Conservation (phyloP, 1,284 basidiomycete genomes). For the Leucocoprinus gongylophorus region DNA sequence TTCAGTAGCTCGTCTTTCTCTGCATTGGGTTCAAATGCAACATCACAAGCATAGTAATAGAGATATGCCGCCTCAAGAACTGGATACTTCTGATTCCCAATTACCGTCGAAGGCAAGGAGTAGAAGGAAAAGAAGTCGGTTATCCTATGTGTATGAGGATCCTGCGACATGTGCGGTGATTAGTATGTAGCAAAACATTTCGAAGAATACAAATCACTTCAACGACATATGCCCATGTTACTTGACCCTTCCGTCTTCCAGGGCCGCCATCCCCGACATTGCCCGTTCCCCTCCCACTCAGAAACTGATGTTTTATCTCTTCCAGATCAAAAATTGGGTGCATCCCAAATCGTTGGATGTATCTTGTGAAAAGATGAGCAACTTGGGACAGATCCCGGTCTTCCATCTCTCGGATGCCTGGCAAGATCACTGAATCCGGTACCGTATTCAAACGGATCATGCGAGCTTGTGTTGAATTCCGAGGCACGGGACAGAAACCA, state of each 20-base stretch:
- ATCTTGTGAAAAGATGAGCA: slow-evolving; percentile 67
- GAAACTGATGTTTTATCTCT: slow-evolving; percentile 84
- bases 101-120: slow-evolving; percentile 88
- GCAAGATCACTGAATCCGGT: slow-evolving; percentile 43
- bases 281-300: slow-evolving; percentile 76
- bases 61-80: slow-evolving; percentile 84
- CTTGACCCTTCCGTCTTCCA: slow-evolving; percentile 66
- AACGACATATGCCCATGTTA: slow-evolving; percentile 95
- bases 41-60: slow-evolving; percentile 83
- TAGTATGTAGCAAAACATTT: slow-evolving; percentile 1
- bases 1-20: slow-evolving; percentile 61
- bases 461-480: slow-evolving; percentile 79
- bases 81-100: slow-evolving; percentile 56
- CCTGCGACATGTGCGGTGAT: slow-evolving; percentile 39
- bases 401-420: slow-evolving; percentile 85
- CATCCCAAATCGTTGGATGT: slow-evolving; percentile 86
- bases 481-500: slow-evolving; percentile 83
- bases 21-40: slow-evolving; percentile 49
- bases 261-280: slow-evolving; percentile 39
- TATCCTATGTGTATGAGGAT: slow-evolving; percentile 75
- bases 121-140: slow-evolving; percentile 98
- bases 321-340: slow-evolving; percentile 71
- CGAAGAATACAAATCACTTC: slow-evolving; percentile 53
- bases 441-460: slow-evolving; percentile 75
- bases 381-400: slow-evolving; percentile 73